Evolutionary conservation across 2,329 filamentous ascomycete species (phyloP), one percentile per base, ranked within the genome.

Genomic region (Orbilia javanica): DNA sequence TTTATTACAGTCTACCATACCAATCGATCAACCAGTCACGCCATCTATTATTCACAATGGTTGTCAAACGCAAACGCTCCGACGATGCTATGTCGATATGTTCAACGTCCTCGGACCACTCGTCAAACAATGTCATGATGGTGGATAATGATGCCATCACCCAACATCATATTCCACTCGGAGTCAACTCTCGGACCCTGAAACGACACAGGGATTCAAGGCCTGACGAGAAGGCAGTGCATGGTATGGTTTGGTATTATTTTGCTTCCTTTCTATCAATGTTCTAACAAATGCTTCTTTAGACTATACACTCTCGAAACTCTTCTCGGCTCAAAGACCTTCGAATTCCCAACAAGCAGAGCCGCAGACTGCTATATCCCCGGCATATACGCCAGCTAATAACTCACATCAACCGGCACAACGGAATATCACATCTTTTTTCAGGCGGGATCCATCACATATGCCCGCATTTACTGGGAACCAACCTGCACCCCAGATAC

Each of bases 251-350:
- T 29, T 18, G 13, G 7, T 5, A 57, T 3, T 8, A 10, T 11
- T 66, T 25, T 52, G 4, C 15, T 27, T 68, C n/a, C 4, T 34
- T 22, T 34, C 20, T 1, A 4, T 50, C 6, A 10, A 18, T 27
- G 3, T 53, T 15, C 29, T 53, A 42, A 68, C 22, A 31, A 2
- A 42, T 13, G 22, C 27, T 53, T 62, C 4, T 63, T n/a, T 25
- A 81, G 80, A 82, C 53, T 80, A 82, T 36, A 82, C 81, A 3
- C 79, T 82, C 29, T 78, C 79, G 29, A 82, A 82, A 20, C 73
- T 82, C 15, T 81, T 80, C 66, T 80, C 81, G 15, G 81, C 81
- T 20, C 55, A 80, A 70, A 74, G 64, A 50, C 31, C 52, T 39
- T 64, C 79, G 20, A 52, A 73, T 29, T 29, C 55, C 34, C 63